These are phyloP conservation scores for Platanus orientalis DNA, from an alignment of 164 flowering plant species.

Conservation along the genomic window DNA sequence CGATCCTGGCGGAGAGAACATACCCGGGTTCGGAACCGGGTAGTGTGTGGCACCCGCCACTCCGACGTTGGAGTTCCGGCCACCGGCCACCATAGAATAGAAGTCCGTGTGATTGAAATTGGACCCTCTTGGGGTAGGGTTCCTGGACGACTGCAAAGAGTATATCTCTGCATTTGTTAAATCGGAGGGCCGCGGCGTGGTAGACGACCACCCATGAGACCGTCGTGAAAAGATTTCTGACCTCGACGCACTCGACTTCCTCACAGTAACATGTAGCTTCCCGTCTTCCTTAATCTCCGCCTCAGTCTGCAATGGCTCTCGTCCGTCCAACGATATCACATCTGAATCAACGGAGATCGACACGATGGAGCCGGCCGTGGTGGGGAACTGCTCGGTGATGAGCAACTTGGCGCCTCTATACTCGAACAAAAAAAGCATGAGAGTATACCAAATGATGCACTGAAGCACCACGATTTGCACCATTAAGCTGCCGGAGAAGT, in stretches of 20 bases:
- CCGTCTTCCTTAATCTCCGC: constrained; percentile 81
- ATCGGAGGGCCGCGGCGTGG: constrained; percentile 77
- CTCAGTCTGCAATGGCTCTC: constrained; percentile 67
- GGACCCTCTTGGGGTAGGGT: constrained; percentile 80
- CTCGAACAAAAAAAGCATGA: constrained; percentile 88
- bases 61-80: constrained; percentile 60
- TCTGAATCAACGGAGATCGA: constrained; percentile 87
- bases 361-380: constrained; percentile 76
- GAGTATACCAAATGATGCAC: constrained; percentile 91
- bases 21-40: constrained; percentile 83
- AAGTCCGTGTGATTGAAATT: constrained; percentile 57
- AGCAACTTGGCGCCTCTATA: constrained; percentile 69
- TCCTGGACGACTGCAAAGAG: constrained; percentile 52
- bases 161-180: constrained; percentile 82
- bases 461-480: constrained; percentile 91
- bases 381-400: constrained; percentile 86
- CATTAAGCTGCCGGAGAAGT: constrained; percentile 65
- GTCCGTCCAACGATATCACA: constrained; percentile 72
- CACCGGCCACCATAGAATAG: constrained; percentile 31
- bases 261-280: constrained; percentile 73
- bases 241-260: constrained; percentile 78
- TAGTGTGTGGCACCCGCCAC: constrained; percentile 36
- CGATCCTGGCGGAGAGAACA: constrained; percentile 62
- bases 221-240: constrained; percentile 78
- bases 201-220: constrained; percentile 53